Evolutionary conservation across 2,329 filamentous ascomycete genomes (phyloP).

Genomic region (Cladosporium velox): DNA sequence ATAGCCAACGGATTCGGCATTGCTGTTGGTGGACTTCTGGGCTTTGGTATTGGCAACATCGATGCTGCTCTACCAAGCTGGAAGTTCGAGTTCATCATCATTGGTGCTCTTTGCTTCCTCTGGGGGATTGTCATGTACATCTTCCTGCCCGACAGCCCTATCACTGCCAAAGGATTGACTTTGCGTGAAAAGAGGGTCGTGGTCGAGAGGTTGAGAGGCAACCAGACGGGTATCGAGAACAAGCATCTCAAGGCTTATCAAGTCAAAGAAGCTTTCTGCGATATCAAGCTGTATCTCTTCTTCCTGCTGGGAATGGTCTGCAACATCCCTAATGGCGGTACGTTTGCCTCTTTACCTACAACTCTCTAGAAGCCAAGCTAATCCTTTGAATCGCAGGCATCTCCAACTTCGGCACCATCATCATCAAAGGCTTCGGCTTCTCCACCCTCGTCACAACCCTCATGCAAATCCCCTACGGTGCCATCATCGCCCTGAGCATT

Average conservation of each 20-base stretch:
- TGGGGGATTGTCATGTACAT: conserved; percentile 60
- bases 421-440: conserved; percentile 61
- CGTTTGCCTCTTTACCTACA: conserved; percentile 39
- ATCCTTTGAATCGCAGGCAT: conserved; percentile 45
- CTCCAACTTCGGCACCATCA: conserved; percentile 60
- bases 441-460: conserved; percentile 58
- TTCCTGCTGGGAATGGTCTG: conserved; percentile 53
- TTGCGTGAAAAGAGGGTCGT: conserved; percentile 56
- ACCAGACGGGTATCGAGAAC: conserved; percentile 60
- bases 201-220: conserved; percentile 56
- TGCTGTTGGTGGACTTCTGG: conserved; percentile 58
- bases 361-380: background rate
- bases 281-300: conserved; percentile 62
- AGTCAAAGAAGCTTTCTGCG: conserved; percentile 57
- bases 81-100: conserved; percentile 69
- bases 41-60: conserved; percentile 63
- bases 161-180: conserved; percentile 55
- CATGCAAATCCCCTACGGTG: conserved; percentile 63
- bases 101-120: conserved; percentile 55
- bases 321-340: conserved; percentile 59
- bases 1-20: conserved; percentile 61
- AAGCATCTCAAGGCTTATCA: conserved; percentile 58
- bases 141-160: conserved; percentile 47
- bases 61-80: conserved; percentile 59
- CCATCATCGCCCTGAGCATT: conserved; percentile 58